Conservation (phyloP, 2,329 filamentous ascomycete genomes). For the Teratosphaeriaceae sp. region DNA sequence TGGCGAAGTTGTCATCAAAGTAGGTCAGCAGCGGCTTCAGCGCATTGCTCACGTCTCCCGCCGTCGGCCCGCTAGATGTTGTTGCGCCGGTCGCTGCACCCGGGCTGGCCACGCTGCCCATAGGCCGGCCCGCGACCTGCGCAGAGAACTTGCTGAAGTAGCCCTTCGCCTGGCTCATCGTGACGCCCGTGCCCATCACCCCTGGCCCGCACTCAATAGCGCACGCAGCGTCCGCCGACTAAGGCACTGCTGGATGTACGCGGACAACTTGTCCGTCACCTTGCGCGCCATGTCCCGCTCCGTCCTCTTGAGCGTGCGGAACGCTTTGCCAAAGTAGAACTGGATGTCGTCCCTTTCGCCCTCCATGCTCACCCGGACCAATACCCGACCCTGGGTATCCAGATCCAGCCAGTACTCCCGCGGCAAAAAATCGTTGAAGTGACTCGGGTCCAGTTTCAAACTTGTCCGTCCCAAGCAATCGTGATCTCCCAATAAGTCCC, state of each 20-base stretch:
- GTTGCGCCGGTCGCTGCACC: background rate
- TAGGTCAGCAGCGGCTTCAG: constrained; percentile 83
- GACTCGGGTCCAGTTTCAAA: constrained; percentile 92
- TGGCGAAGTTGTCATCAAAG: constrained; percentile 97
- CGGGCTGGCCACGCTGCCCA: constrained; percentile 16
- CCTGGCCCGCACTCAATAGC: constrained; percentile 65
- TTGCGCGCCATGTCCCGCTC: constrained; percentile 97
- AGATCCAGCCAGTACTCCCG: constrained; percentile 97
- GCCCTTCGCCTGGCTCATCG: constrained; percentile 56
- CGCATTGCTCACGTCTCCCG: constrained; percentile 70
- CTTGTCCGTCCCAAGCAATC: constrained; percentile 97
- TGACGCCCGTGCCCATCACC: constrained; percentile 56
- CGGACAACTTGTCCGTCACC: constrained; percentile 95
- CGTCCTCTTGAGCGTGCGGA: constrained; percentile 87
- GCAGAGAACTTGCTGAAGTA: constrained; percentile 48
- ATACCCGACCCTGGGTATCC: constrained; percentile 83
- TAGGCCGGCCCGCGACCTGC: constrained; percentile 33
- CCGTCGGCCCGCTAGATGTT: constrained; percentile 37
- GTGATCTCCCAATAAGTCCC: constrained; percentile 93
- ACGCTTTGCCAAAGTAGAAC: constrained; percentile 97
- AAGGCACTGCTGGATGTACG: constrained; percentile 85
- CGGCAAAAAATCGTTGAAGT: constrained; percentile 93
- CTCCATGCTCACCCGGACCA: constrained; percentile 96
- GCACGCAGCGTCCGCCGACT: constrained; percentile 73
- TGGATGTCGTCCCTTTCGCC: constrained; percentile 97